These are phyloP conservation scores for Hirschioporus abietinus DNA, from an alignment of 768 basidiomycete genomes.

Conservation along the genomic window DNA sequence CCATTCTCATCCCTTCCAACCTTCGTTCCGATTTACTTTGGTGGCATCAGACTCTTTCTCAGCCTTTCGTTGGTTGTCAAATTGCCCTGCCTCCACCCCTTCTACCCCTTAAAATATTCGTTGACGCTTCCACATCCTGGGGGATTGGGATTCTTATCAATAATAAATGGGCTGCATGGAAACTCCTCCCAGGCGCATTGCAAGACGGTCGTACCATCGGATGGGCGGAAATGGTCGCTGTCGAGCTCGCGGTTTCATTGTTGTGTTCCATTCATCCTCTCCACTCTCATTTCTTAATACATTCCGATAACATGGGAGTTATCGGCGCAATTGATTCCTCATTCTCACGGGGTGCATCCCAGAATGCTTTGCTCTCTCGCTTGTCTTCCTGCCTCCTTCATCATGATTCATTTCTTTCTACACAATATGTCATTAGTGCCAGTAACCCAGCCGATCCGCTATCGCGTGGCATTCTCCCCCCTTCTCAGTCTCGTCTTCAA, in stretches of 20 bases:
- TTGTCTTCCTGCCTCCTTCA: slow-evolving; percentile 19
- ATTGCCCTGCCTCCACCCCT: slow-evolving; percentile 11
- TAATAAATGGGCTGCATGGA: slow-evolving; percentile 35
- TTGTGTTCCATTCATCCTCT: slow-evolving; percentile 21
- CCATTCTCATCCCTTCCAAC: slow-evolving; percentile 11
- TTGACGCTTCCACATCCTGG: slow-evolving; percentile 35
- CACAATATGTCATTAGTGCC: not conserved
- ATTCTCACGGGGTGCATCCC: slow-evolving; percentile 17
- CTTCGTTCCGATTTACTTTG: slow-evolving; percentile 20
- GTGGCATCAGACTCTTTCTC: slow-evolving; percentile 19
- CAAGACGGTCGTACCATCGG: slow-evolving; percentile 28
- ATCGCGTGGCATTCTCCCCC: not conserved
- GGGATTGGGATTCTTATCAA: slow-evolving; percentile 37
- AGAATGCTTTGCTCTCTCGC: slow-evolving; percentile 25
- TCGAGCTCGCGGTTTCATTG: slow-evolving; percentile 35
- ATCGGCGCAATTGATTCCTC: slow-evolving; percentile 27
- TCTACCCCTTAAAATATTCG: slow-evolving; percentile 27
- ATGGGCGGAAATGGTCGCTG: slow-evolving; percentile 42
- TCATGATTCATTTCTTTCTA: slow-evolving; percentile 5
- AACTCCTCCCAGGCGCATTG: slow-evolving; percentile 27
- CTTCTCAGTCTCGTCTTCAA: not conserved
- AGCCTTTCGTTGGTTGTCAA: slow-evolving; percentile 12
- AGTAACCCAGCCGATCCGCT: not conserved
- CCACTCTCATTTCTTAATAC: slow-evolving; percentile 24
- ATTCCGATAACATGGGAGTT: slow-evolving; percentile 38